Base-by-base conservation (phyloP, 2,329 filamentous ascomycete genomes). In the Leptographium lundbergii region DNA sequence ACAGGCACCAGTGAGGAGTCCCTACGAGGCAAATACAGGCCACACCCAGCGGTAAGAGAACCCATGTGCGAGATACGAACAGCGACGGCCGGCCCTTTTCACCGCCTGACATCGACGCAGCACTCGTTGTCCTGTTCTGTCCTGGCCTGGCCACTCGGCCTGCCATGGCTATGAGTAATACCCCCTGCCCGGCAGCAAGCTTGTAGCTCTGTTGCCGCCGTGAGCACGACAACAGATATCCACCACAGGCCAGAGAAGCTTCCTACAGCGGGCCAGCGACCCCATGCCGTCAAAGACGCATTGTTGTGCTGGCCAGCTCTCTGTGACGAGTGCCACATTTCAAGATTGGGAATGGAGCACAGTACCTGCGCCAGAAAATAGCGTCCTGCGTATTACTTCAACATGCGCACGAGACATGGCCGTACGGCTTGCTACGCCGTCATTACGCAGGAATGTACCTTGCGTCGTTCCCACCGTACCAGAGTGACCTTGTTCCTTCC, bases 381-480 rank as follows among this genome's bases (percentile, higher is more conserved):
- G 48, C 48, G 48, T 27, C 24, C 11, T 51, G 25, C 48, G 14
- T 27, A 32, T 25, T 50, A 9, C 47, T 50, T 25, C 14, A 17
- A 29, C n/a, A 17, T 29, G 48, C 48, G 48, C 48, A 51, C 48
- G 48, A 51, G 48, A 51, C 48, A 29, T 29, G 48, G 48, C 13
- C 24, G 47, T 17, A 25, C 24, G 6, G 48, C 48, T 51, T 51
- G 29, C 34, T 58, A 53, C 17, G 51, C 42, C 4, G 55, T 50
- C 51, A 51, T 51, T 19, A 51, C 60, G 52, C 29, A 36, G 27
- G 50, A 42, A 62, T 53, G 57, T 59, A 61, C 39, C 61, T 57
- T 39, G 29, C 27, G 39, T 60, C 51, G 53, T 60, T 52, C 57
- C 56, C 47, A 54, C 22, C 48, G 45, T 39, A 57, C 60, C 52